Base-by-base conservation (phyloP, 2,329 filamentous ascomycete genomes). In the Hypoxylon sp. region DNA sequence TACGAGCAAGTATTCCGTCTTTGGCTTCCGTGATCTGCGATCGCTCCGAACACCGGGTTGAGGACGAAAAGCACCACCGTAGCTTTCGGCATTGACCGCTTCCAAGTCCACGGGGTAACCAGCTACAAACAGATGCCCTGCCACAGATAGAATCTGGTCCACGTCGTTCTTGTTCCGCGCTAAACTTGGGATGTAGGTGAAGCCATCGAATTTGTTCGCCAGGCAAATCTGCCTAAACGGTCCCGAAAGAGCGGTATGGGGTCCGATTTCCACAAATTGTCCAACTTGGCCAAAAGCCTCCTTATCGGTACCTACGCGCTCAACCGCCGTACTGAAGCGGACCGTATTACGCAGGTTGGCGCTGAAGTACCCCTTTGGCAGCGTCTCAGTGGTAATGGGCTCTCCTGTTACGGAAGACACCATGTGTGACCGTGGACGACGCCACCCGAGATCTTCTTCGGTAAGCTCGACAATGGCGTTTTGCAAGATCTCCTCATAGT, bases 311-410 rank as follows among this genome's bases (percentile, higher is more conserved):
- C 36, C 36, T 20, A 40, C 16, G 16, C 36, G 36, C 36, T 61
- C 73, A 1, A 82, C 72, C 20, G 78, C 76, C 11, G 80, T 80
- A 24, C 70, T 63, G 54, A 75, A 75, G n/a, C 67, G 61, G 9
- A 75, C 73, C 7, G 52, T 67, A 8, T 65, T 67, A 14, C 66
- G 55, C 42, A 76, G 59, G 51, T 76, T 76, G 4, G 55, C 58
- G 28, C 71, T 70, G 68, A 70, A 76, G 57, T 76, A 76, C 2
- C 46, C 53, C 45, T 68, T 57, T 8, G 64, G 49, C 6, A 73
- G 60, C 9, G 33, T 12, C 11, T 61, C 36, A 1, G 45, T 66
- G 5, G 46, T 28, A 9, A 61, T 11, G 8, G 68, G 33, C n/a
- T 59, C 36, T 12, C 51, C 49, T 0, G 57, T 62, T 2, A 68